Evolutionary conservation across 2,329 filamentous ascomycete species (phyloP).

Genomic region (Fonsecaea nubica): DNA sequence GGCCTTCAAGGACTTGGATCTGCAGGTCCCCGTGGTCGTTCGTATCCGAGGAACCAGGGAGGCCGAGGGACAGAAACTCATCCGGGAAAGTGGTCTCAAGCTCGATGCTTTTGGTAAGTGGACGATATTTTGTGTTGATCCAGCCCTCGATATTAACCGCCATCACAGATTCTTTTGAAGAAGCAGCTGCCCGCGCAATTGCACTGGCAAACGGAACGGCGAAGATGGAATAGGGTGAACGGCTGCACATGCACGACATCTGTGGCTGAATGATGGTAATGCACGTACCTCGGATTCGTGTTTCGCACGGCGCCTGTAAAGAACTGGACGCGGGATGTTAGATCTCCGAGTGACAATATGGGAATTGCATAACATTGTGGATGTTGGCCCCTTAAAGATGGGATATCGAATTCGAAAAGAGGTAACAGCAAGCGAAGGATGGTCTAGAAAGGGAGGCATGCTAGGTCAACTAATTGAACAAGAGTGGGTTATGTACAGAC

Average conservation of each 20-base stretch:
- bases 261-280: not conserved
- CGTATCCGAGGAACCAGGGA: constrained; percentile 78
- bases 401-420: not conserved
- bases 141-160: constrained; percentile 6
- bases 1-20: constrained; percentile 72
- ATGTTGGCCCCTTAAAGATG: not conserved
- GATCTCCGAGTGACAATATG: not conserved
- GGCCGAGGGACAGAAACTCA: constrained; percentile 71
- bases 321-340: not conserved
- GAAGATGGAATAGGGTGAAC: constrained; percentile 28
- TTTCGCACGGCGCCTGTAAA: not conserved
- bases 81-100: constrained; percentile 70
- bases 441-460: not conserved
- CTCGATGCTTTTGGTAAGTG: constrained; percentile 74
- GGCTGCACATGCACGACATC: not conserved
- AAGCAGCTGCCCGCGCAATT: constrained; percentile 72
- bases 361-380: not conserved
- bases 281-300: not conserved
- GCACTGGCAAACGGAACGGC: constrained; percentile 56
- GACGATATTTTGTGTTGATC: not conserved
- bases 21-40: constrained; percentile 76
- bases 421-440: not conserved
- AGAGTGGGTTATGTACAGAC: not conserved
- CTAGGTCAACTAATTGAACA: not conserved
- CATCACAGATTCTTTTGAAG: constrained; percentile 54